Percentiles rank a stretch among this genome's conserved stretches.
Conservation (phyloP, 306 rosid species). For the Pachyrhizus erosus region DNA sequence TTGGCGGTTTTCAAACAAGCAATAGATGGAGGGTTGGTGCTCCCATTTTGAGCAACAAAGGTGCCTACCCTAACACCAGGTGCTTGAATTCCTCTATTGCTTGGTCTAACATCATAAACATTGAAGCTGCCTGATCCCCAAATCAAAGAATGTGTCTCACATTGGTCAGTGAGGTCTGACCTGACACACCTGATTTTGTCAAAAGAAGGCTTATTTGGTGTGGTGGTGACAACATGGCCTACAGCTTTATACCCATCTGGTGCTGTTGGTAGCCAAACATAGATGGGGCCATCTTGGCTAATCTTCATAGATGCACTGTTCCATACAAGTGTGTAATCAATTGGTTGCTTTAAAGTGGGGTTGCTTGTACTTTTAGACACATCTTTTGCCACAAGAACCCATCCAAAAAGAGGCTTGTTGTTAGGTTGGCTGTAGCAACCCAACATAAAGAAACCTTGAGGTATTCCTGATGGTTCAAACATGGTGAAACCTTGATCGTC, state of each 20-base stretch:
- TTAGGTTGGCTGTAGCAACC: constrained; percentile 48
- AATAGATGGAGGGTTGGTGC: constrained; percentile 26
- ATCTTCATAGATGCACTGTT: background rate
- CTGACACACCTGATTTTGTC: constrained; percentile 68
- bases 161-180: constrained; percentile 67
- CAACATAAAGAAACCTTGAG: constrained; percentile 63
- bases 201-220: constrained; percentile 63
- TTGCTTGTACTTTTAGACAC: background rate
- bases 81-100: background rate
- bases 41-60: constrained; percentile 53
- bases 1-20: constrained; percentile 32
- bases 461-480: constrained; percentile 70
- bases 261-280: constrained; percentile 19
- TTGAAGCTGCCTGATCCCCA: constrained; percentile 69
- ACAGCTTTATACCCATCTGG: constrained; percentile 26
- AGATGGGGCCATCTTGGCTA: background rate
- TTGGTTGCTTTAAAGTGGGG: constrained; percentile 52
- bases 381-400: constrained; percentile 70
- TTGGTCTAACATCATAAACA: constrained; percentile 42
- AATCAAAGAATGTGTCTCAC: constrained; percentile 59
- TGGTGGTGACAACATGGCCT: constrained; percentile 65
- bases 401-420: constrained; percentile 64
- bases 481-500: constrained; percentile 61
- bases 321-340: constrained; percentile 67
- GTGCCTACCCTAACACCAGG: constrained; percentile 62